Evolutionary conservation across 495 filamentous ascomycete genomes (phyloP).

Genomic region (Penicillium canescens): DNA sequence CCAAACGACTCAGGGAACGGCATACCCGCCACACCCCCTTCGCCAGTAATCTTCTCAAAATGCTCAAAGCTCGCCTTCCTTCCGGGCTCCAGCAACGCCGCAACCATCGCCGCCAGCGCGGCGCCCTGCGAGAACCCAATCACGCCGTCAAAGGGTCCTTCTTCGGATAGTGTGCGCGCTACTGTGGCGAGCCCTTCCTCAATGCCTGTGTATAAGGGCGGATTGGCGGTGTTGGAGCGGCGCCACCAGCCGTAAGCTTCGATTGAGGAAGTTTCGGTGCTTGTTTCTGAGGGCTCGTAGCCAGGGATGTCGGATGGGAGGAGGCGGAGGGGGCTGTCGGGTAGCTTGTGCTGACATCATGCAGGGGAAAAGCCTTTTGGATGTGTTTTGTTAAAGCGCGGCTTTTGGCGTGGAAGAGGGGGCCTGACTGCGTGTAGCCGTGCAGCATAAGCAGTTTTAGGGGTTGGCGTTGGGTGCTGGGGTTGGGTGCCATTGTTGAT

Average conservation of each 20-base stretch:
- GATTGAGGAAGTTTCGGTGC: slow-evolving; percentile 38
- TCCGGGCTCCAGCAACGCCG: slow-evolving; percentile 63
- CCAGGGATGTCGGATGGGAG: slow-evolving; percentile 70
- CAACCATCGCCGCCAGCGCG: slow-evolving; percentile 61
- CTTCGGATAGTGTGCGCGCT: slow-evolving; percentile 57
- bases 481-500: slow-evolving; percentile 23
- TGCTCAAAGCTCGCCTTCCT: slow-evolving; percentile 48
- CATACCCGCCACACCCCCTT: slow-evolving; percentile 28
- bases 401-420: slow-evolving; percentile 85
- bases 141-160: slow-evolving; percentile 68
- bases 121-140: slow-evolving; percentile 78
- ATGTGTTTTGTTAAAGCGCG: slow-evolving; percentile 81
- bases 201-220: slow-evolving; percentile 64
- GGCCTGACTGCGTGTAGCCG: slow-evolving; percentile 88
- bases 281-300: slow-evolving; percentile 43
- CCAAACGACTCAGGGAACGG: slow-evolving; percentile 53
- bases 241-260: slow-evolving; percentile 88
- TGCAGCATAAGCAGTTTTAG: slow-evolving; percentile 59
- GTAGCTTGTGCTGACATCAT: slow-evolving; percentile 52
- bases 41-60: slow-evolving; percentile 24
- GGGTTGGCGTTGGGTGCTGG: slow-evolving; percentile 27
- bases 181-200: slow-evolving; percentile 61
- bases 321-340: slow-evolving; percentile 57
- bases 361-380: slow-evolving; percentile 64
- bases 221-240: slow-evolving; percentile 48